A percentile compares a stretch with the other conserved stretches of the same genome.
Evolutionary conservation across 1,284 basidiomycete species (phyloP).

Genomic region (Austroboletus olivaceoglutinosus): DNA sequence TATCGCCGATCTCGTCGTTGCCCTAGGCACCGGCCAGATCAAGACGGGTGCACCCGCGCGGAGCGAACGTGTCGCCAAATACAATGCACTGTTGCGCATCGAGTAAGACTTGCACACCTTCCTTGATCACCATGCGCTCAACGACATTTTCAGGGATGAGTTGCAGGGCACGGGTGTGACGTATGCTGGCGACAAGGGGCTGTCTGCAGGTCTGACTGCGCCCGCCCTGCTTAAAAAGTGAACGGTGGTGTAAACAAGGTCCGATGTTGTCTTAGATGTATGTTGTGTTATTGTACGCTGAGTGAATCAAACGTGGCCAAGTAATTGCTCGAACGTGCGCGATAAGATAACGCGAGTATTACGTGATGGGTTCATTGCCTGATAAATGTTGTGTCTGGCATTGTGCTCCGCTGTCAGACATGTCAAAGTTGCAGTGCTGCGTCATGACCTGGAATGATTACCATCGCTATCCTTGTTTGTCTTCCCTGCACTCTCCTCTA

Average conservation of each 20-base stretch:
- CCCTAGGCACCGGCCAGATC: conserved; percentile 92
- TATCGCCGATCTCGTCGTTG: conserved; percentile 96
- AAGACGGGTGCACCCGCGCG: conserved; percentile 97
- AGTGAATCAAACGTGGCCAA: conserved; percentile 17
- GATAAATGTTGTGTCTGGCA: background rate
- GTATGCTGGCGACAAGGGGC: conserved; percentile 78
- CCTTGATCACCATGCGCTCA: conserved; percentile 14
- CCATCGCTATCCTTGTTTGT: conserved; percentile 9
- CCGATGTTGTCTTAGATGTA: conserved; percentile 23
- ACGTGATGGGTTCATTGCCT: conserved; percentile 23
- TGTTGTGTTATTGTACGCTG: conserved; percentile 27
- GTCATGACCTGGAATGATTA: conserved; percentile 17
- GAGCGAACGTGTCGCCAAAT: conserved; percentile 92
- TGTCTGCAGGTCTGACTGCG: conserved; percentile 71
- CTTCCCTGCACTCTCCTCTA: conserved; percentile 1
- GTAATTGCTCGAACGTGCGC: conserved; percentile 12
- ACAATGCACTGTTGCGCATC: conserved; percentile 87
- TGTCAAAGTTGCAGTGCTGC: conserved; percentile 22
- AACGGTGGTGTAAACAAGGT: conserved; percentile 16
- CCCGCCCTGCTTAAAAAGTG: conserved; percentile 76
- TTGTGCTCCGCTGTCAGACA: conserved; percentile 5
- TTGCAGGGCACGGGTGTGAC: conserved; percentile 58
- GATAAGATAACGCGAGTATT: conserved; percentile 25
- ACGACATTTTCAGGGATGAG: conserved; percentile 62
- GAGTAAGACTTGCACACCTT: conserved; percentile 57